Evolutionary conservation across 2,329 filamentous ascomycete species (phyloP).

Genomic region (Pezicula radicicola): DNA sequence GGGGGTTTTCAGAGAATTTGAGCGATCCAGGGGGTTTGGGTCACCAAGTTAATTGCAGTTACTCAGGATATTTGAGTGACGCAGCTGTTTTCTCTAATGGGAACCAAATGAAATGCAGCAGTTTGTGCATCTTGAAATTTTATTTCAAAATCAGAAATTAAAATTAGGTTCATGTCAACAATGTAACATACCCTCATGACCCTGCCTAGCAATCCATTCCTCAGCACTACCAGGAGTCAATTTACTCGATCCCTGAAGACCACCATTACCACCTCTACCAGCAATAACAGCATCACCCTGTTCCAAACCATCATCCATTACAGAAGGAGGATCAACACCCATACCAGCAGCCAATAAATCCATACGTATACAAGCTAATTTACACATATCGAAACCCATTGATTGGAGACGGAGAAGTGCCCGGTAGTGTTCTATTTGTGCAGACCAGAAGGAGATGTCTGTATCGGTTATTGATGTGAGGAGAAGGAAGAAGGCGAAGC

Average conservation of each 20-base stretch:
- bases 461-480: conserved; percentile 17
- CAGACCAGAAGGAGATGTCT: conserved; percentile 22
- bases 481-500: conserved; percentile 23
- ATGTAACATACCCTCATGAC: conserved; percentile 12
- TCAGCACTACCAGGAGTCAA: conserved; percentile 12
- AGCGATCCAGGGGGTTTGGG: no score
- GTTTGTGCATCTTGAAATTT: no score
- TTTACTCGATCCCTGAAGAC: neutral
- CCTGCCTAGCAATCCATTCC: conserved; percentile 18
- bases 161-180: neutral
- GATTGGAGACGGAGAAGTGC: conserved; percentile 13
- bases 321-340: conserved; percentile 13
- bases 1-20: no score
- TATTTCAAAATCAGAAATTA: no score
- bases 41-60: no score
- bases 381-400: conserved; percentile 17
- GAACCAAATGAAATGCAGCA: no score
- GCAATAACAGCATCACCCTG: neutral
- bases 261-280: conserved; percentile 2
- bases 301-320: neutral
- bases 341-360: conserved; percentile 18
- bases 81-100: no score
- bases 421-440: conserved; percentile 20
- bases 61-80: no score
- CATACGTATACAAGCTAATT: conserved; percentile 18